Base-by-base conservation (phyloP, 1,139 yeast species). In the Sugiyamaella japonica region DNA sequence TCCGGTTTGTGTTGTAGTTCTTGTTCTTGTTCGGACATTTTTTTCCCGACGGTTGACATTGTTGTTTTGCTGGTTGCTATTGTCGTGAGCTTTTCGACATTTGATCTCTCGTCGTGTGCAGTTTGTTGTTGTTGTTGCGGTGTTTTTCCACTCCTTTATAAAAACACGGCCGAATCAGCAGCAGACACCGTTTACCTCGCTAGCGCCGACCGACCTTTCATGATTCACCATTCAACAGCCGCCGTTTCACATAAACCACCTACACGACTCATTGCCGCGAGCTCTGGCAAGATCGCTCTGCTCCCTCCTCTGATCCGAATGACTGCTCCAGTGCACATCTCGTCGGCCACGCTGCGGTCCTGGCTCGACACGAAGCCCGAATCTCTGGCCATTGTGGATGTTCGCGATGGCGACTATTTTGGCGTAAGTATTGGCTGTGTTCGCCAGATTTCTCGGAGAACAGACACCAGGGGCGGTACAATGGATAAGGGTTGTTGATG, bases 341-440 rank as follows among this genome's bases (percentile, higher is more conserved):
- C 66, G 17, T 61, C 67, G 6, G 42, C 65, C 17, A 61, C 66
- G 12, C 59, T 66, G 43, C 56, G 62, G 28, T 29, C 62, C 34
- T 67, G 70, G 70, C 53, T 67, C 52, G 68, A 63, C 40, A 46
- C 55, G n/a, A 47, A 54, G 37, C 44, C 63, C 46, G 59, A 56
- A 32, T 52, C 61, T 20, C 49, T 87, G 61, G 82, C 83, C 3
- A 80, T 93, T 2, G 79, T 93, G 5, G 99, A 93, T 64, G 98
- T 91, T 3, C 78, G 99, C 54, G 98, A 90, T 58, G 78, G 81
- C 7, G 98, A 93, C 71, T 81, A 76, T 61, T 66, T 80, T 50
- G 90, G 89, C 1, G 81, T 79, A 53, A 73, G 79, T 66, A 61
- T 63, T 48, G 48, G 31, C 4, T 34, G 9, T n/a, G 7, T 2